Evolutionary conservation across 139 green algal genomes (phyloP).

Genomic region (Nannochloris sp.): DNA sequence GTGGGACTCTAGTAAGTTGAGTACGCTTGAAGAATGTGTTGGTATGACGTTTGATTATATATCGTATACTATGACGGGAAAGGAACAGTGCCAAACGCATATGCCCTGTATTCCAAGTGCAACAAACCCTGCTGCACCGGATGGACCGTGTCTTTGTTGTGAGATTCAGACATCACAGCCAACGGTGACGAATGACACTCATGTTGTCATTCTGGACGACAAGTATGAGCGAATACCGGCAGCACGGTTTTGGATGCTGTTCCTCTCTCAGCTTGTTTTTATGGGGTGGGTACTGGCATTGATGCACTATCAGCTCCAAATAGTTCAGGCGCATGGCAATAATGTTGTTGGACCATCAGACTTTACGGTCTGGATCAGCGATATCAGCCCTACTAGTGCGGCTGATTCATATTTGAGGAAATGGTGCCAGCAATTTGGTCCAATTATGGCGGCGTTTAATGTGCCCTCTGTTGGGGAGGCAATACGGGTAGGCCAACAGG

Average conservation of each 20-base stretch:
- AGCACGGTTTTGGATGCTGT: slow-evolving; percentile 31
- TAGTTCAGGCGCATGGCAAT: slow-evolving; percentile 17
- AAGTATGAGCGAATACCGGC: slow-evolving; percentile 6
- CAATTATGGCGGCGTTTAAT: slow-evolving; percentile 18
- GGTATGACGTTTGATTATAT: too few species aligned
- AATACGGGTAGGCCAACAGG: slow-evolving; percentile 9
- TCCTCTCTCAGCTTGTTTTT: slow-evolving; percentile 33
- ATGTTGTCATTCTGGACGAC: neutral
- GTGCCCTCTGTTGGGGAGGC: slow-evolving; percentile 16
- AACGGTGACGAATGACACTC: neutral
- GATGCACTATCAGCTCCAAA: slow-evolving; percentile 16
- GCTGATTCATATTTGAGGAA: slow-evolving; percentile 16
- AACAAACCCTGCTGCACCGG: slow-evolving; percentile 7
- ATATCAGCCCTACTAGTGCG: slow-evolving; percentile 1
- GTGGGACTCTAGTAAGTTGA: neutral
- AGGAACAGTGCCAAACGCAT: slow-evolving; percentile 21
- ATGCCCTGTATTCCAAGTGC: slow-evolving; percentile 12
- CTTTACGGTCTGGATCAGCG: slow-evolving; percentile 29
- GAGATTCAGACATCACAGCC: slow-evolving; percentile 14
- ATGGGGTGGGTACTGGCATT: slow-evolving; percentile 31
- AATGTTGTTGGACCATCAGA: slow-evolving; percentile 36
- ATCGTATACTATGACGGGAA: neutral
- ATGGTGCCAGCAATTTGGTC: slow-evolving; percentile 40
- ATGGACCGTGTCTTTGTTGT: slow-evolving; percentile 38
- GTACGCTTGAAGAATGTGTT: neutral